phyloP scores from a whole-genome alignment of 192 early-diverging fungal species.

The Allomyces macrogynus region DNA sequence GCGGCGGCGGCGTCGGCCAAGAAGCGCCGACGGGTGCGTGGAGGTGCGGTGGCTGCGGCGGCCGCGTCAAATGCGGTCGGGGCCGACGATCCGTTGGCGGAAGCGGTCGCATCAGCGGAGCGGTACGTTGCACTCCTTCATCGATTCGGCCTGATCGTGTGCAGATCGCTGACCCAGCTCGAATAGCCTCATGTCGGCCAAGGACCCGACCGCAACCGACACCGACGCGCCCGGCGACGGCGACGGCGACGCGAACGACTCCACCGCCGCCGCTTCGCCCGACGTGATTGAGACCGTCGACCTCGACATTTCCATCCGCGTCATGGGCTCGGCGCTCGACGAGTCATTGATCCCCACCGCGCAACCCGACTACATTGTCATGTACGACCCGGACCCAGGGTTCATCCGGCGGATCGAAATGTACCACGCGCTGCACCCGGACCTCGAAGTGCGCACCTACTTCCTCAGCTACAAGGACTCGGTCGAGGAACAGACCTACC shows the following conservation, averaged over 20 bases:
- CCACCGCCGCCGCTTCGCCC: background rate
- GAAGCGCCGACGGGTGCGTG: conserved; percentile 23
- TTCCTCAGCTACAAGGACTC: conserved; percentile 89
- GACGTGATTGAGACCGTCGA: no score
- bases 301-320: no score
- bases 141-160: background rate
- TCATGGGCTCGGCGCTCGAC: conserved; percentile 15
- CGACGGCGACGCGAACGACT: background rate
- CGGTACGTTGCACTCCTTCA: background rate
- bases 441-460: conserved; percentile 41
- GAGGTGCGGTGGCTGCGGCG: conserved; percentile 9
- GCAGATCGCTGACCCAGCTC: no score
- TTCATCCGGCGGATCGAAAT: conserved; percentile 80
- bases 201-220: conserved; percentile 1
- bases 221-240: background rate
- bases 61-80: conserved; percentile 4
- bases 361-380: conserved; percentile 58
- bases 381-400: conserved; percentile 74
- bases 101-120: conserved; percentile 22
- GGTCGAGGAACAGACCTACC: conserved; percentile 80
- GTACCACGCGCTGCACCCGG: conserved; percentile 3
- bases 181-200: background rate
- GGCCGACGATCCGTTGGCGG: conserved; percentile 13
- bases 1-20: conserved; percentile 10
- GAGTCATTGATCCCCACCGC: conserved; percentile 37